Percentiles rank a stretch among this genome's conserved stretches.
phyloP scores from a whole-genome alignment of 805 yeast species.

The Diddensiella caesifluorescens region DNA sequence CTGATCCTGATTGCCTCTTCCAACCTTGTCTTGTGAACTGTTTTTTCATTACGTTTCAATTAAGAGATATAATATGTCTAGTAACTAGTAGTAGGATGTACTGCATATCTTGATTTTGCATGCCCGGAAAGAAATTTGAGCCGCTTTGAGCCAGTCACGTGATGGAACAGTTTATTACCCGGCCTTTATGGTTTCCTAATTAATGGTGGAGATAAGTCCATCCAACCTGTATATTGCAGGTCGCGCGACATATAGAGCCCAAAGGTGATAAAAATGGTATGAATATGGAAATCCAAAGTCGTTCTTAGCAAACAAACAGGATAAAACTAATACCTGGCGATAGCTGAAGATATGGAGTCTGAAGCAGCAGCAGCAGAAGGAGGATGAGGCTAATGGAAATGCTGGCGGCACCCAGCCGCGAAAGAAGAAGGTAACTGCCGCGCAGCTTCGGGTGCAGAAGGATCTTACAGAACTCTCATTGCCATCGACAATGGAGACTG shows the following conservation, averaged over 20 bases:
- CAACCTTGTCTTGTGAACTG: neutral
- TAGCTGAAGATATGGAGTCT: conserved; percentile 56
- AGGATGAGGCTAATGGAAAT: conserved; percentile 29
- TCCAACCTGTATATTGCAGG: too few relatives aligned
- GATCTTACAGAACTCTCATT: conserved; percentile 63
- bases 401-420: conserved; percentile 20
- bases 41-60: too few relatives aligned
- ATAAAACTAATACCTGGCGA: neutral
- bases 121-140: too few relatives aligned
- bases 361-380: conserved; percentile 51
- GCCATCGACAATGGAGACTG: conserved; percentile 51
- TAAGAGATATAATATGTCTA: too few relatives aligned
- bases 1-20: neutral
- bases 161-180: too few relatives aligned
- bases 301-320: neutral
- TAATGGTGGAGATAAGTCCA: too few relatives aligned
- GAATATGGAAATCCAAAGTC: neutral
- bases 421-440: conserved; percentile 45
- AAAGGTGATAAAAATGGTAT: too few relatives aligned
- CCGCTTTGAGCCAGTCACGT: too few relatives aligned
- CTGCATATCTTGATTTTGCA: too few relatives aligned
- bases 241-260: too few relatives aligned
- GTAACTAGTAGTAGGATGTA: too few relatives aligned
- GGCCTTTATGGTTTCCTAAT: too few relatives aligned
- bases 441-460: conserved; percentile 71